Evolutionary conservation across 1,284 basidiomycete species (phyloP).

Genomic region (Cutaneotrichosporon sp.): DNA sequence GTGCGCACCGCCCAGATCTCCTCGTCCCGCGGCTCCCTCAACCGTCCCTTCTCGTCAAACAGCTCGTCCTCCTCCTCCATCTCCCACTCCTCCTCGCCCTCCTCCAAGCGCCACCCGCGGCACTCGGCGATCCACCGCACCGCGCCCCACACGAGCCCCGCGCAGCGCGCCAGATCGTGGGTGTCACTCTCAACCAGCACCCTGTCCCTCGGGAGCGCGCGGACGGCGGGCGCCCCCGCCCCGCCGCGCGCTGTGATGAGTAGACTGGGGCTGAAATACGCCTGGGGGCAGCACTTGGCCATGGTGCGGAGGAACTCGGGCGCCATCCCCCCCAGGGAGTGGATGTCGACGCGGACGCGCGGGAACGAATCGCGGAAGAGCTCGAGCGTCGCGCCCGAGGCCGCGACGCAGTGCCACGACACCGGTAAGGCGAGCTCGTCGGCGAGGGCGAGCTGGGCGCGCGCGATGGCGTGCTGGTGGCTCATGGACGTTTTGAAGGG

Average conservation of each 20-base stretch:
- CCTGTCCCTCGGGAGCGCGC: constrained; percentile 41
- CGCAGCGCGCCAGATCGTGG: constrained; percentile 40
- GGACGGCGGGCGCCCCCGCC: constrained; percentile 44
- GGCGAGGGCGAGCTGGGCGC: constrained; percentile 53
- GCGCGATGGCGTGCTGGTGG: constrained; percentile 52
- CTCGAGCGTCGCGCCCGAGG: constrained; percentile 51
- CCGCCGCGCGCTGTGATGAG: constrained; percentile 52
- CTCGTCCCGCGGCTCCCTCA: constrained; percentile 8
- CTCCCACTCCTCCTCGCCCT: constrained; percentile 28
- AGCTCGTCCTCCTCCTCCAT: constrained; percentile 30
- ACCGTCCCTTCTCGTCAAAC: constrained; percentile 22
- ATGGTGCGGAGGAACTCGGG: constrained; percentile 16
- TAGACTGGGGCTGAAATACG: constrained; percentile 55
- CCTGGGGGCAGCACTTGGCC: constrained; percentile 45
- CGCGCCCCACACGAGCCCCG: constrained; percentile 46
- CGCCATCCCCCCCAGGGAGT: constrained; percentile 48
- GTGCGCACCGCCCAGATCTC: constrained; percentile 39
- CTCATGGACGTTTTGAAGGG: constrained; percentile 52
- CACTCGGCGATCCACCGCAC: constrained; percentile 43
- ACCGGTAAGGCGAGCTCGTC: constrained; percentile 51
- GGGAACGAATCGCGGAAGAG: constrained; percentile 43
- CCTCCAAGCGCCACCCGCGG: constrained; percentile 48
- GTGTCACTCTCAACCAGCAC: constrained; percentile 55
- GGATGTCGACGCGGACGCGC: constrained; percentile 51
- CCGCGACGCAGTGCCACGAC: constrained; percentile 54